Base-by-base conservation (phyloP, 1,284 basidiomycete species). In the Cutaneotrichosporon arboriforme region DNA sequence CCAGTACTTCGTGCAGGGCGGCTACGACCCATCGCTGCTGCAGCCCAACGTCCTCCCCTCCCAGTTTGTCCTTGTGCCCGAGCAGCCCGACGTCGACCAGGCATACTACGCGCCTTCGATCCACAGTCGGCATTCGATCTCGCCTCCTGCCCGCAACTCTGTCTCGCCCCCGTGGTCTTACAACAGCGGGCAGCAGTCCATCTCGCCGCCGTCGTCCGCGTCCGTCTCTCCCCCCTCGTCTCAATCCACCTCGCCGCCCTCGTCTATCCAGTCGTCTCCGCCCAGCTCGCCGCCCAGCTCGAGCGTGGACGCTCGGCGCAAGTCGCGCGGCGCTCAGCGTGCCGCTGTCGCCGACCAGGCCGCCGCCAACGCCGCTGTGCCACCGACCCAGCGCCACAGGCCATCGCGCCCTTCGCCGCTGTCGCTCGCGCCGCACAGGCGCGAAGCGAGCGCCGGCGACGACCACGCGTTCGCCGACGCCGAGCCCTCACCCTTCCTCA, bases 381-480 rank as follows among this genome's bases (percentile, higher is more conserved):
- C 67, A 31, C 51, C 60, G 9, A 57, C 53, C 1, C 56, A 59
- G 21, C 60, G 69, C 36, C 69, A 71, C 56, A 63, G 66, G 51
- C 72, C 73, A 0, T 64, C 65, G 18, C 70, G 71, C 51, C 72
- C 73, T 2, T 67, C 64, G 8, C 73, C 73, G 2, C 61, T 75
- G n/a, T 69, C 71, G 31, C 8, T 38, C 14, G 36, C 20, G 21
- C 34, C 21, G 20, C 21, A 21, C 14, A 10, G 4, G 23, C 17
- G 7, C 8, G 21, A 13, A 13, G 18, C 42, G 47, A 18, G 45
- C 26, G 26, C 36, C 22, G 26, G 45, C 22, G 45, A 54, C 21
- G 35, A 36, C 26, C 5, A 31, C 7, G 26, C 26, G 56, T 36
- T 20, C 8, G 26, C 33, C 14, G 21, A 22, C 14, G 26, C 33